Conservation (phyloP, 2,329 filamentous ascomycete genomes). For the Apiospora aurea region DNA sequence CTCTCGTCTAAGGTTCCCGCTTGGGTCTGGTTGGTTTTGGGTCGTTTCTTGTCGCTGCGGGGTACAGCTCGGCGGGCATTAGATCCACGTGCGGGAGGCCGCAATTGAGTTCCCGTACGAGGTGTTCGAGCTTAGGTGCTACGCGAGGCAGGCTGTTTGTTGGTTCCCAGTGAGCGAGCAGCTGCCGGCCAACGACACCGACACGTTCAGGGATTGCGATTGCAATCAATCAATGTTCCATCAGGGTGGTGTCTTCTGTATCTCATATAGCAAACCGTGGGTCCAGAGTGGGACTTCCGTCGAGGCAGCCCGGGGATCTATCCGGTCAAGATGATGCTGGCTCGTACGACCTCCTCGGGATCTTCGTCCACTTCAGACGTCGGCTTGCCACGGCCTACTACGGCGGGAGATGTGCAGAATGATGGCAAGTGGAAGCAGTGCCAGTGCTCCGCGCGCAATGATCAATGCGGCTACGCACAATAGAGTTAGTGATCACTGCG, state of each 20-base stretch:
- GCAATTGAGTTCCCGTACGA: not conserved
- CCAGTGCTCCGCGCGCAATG: too few species aligned
- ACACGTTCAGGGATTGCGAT: not conserved
- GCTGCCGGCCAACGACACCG: not conserved
- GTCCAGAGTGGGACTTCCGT: not conserved
- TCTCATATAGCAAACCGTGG: not conserved
- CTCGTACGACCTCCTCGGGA: conserved; percentile 3
- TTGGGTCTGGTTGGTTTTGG: conserved; percentile 14
- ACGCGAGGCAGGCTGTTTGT: not conserved
- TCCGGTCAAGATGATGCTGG: not conserved
- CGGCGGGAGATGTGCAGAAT: not conserved
- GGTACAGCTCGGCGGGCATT: not conserved
- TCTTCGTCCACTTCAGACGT: conserved; percentile 1
- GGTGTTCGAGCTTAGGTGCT: not conserved
- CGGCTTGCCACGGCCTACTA: not conserved
- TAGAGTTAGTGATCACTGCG: conserved; percentile 13
- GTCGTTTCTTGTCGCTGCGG: conserved; percentile 10
- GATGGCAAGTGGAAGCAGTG: not conserved
- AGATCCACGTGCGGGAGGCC: not conserved
- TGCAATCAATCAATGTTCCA: not conserved
- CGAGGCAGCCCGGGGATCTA: not conserved
- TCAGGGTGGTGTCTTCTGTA: not conserved
- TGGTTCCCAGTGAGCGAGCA: not conserved
- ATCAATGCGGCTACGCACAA: conserved; percentile 1
- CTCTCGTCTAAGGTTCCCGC: conserved; percentile 19